Percentiles rank a stretch among this genome's conserved stretches.
Conservation (phyloP, 441 rosid genomes). For the Mallotus japonicus region DNA sequence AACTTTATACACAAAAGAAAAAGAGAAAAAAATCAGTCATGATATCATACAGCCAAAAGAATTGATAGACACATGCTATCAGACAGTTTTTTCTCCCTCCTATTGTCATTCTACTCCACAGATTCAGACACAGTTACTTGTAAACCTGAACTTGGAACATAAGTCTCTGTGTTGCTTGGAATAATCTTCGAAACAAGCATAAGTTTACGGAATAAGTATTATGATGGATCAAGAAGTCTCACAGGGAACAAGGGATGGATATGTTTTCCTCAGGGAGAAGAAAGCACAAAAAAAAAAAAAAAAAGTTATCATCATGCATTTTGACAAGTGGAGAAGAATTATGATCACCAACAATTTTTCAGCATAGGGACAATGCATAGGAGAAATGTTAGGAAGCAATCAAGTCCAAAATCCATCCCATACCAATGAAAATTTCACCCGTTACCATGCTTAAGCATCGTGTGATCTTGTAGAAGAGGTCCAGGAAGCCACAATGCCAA, state of each 20-base stretch:
- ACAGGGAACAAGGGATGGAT: not conserved
- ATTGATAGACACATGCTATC: not conserved
- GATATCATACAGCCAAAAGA: not conserved
- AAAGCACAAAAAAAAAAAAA: no score
- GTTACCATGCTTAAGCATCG: conserved; percentile 22
- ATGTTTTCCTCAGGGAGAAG: not conserved
- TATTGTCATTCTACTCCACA: not conserved
- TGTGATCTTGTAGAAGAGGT: conserved; percentile 30
- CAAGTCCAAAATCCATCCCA: conserved; percentile 18
- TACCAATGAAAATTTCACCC: conserved; percentile 19
- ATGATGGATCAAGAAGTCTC: not conserved
- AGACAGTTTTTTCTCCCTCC: not conserved
- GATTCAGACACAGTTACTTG: not conserved
- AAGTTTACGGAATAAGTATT: not conserved
- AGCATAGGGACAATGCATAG: conserved; percentile 15
- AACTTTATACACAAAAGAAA: not conserved
- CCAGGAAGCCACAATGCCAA: conserved; percentile 40
- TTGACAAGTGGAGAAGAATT: not conserved
- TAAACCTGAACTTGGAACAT: not conserved
- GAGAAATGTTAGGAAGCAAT: conserved; percentile 15
- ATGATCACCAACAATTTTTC: not conserved
- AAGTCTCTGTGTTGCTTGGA: not conserved
- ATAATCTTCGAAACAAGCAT: not conserved
- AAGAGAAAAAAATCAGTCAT: not conserved
- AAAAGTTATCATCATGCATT: no score